phyloP scores from a whole-genome alignment of 176 grass and related monocot genomes.

The Bolboschoenus planiculmis region DNA sequence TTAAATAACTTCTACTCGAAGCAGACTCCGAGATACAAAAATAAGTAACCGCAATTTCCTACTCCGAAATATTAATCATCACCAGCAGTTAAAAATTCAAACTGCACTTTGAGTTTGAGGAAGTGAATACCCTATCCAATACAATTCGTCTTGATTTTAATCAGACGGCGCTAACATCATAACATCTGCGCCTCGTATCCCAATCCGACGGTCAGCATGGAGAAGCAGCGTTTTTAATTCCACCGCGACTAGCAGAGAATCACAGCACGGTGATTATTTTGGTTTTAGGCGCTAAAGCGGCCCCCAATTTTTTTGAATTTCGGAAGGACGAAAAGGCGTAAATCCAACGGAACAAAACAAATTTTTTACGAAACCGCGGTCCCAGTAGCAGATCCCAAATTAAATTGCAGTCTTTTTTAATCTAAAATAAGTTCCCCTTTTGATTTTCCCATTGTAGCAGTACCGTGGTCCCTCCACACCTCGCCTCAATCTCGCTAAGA shows the following conservation, averaged over 20 bases:
- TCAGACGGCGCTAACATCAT: not conserved
- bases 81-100: slow-evolving; percentile 2
- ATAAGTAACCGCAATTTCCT: too few species aligned
- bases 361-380: not conserved
- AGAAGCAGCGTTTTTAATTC: not conserved
- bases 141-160: not conserved
- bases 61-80: too few species aligned
- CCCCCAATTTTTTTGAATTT: not conserved
- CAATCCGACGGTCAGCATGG: not conserved
- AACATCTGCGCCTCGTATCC: not conserved
- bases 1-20: too few species aligned
- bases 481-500: not conserved
- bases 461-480: not conserved
- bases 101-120: not conserved
- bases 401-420: not conserved
- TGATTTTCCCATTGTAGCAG: not conserved
- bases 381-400: not conserved
- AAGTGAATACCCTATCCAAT: not conserved
- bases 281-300: not conserved
- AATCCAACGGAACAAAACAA: not conserved
- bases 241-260: not conserved
- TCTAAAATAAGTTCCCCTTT: not conserved
- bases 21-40: too few species aligned
- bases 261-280: not conserved
- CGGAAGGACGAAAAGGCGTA: not conserved